Conservation (phyloP, 2,329 filamentous ascomycete genomes). For the Ophiocordyceps sinensis region DNA sequence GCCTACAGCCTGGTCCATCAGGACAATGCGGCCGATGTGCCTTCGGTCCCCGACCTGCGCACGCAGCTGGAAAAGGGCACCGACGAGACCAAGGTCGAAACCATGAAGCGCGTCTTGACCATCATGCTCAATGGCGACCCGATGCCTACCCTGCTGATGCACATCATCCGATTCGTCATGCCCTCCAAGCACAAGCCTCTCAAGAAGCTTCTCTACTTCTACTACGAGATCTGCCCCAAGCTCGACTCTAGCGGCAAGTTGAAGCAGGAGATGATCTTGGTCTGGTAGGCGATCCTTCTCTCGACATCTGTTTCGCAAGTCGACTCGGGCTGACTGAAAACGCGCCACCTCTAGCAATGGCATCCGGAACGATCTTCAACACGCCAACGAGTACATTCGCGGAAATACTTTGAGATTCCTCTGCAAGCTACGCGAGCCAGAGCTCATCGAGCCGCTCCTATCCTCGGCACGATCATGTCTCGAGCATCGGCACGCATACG, state of each 20-base stretch:
- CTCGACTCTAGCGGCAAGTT: conserved; percentile 83
- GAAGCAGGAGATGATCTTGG: conserved; percentile 98
- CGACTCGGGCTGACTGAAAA: neutral
- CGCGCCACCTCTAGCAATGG: conserved; percentile 56
- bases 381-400: conserved; percentile 95
- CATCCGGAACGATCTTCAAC: conserved; percentile 92
- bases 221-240: conserved; percentile 98
- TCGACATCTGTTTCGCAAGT: no score
- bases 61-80: conserved; percentile 87
- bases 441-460: conserved; percentile 89
- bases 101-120: conserved; percentile 90
- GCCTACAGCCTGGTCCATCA: conserved; percentile 94
- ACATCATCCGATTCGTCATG: conserved; percentile 99
- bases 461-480: conserved; percentile 85
- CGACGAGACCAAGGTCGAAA: conserved; percentile 85
- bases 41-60: conserved; percentile 79
- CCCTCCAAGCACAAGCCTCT: conserved; percentile 90
- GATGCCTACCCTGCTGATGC: conserved; percentile 92
- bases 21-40: conserved; percentile 92
- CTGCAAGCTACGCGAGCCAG: conserved; percentile 87
- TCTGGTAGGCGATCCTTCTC: conserved; percentile 52
- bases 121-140: conserved; percentile 98
- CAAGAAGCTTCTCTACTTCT: conserved; percentile 98
- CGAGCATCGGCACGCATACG: conserved; percentile 92
- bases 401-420: conserved; percentile 97